Evolutionary conservation across 164 flowering plant genomes (phyloP).

Genomic region (Vitis rupestris): DNA sequence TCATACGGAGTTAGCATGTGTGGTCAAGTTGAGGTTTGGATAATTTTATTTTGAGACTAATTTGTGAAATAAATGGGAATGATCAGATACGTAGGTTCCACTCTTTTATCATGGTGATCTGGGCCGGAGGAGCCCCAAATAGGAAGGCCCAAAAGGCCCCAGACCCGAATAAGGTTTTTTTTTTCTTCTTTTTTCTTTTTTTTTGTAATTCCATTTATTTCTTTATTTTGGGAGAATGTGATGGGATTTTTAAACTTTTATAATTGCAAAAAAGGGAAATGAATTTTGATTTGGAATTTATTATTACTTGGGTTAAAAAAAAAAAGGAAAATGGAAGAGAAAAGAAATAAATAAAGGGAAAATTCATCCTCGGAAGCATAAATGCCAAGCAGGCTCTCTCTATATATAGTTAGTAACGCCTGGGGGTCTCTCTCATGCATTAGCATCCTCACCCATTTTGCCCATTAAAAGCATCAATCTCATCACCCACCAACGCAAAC

Average conservation of each 20-base stretch:
- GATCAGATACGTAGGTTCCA: background rate
- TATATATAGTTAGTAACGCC: conserved; percentile 22
- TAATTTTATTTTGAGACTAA: too few species aligned
- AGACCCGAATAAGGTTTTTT: background rate
- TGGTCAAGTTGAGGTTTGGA: too few species aligned
- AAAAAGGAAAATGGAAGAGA: background rate
- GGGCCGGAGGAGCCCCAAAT: too few species aligned
- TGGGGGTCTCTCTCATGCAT: conserved; percentile 10
- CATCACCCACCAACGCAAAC: background rate
- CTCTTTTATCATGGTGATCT: too few species aligned
- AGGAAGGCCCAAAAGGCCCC: background rate
- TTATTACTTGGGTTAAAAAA: background rate
- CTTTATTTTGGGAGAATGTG: too few species aligned
- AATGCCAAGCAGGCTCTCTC: conserved; percentile 17
- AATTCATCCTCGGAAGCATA: conserved; percentile 17
- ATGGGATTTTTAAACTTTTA: too few species aligned
- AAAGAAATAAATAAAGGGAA: background rate
- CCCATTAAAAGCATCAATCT: conserved; percentile 2
- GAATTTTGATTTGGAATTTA: background rate
- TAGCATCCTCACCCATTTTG: conserved; percentile 8
- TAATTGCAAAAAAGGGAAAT: too few species aligned
- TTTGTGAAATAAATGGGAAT: background rate
- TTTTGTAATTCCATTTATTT: too few species aligned
- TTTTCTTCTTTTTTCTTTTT: background rate
- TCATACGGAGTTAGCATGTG: too few species aligned